Evolutionary conservation across 2,329 filamentous ascomycete genomes (phyloP), one percentile per base, ranked within the genome.

Genomic region (Fusarium buharicum): DNA sequence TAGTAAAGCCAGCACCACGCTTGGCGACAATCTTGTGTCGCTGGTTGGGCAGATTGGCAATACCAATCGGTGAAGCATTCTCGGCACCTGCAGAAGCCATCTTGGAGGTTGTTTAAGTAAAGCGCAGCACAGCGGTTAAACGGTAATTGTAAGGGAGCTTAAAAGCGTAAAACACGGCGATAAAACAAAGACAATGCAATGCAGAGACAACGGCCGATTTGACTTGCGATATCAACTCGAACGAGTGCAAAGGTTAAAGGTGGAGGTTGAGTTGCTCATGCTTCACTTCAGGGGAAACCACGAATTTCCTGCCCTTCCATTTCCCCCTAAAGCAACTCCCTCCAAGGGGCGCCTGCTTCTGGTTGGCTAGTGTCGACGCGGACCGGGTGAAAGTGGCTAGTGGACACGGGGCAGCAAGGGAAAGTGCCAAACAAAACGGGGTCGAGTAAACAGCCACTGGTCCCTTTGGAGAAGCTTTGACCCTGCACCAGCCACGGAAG

Each of bases 1-100:
- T 97, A 68, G 95, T 99, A 82, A 99, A 99, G 76, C 93, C 91
- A 75, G 95, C 96, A 82, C 95, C 95, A 81, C 96, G 90, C 81
- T 90, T 88, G 64, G 84, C 85, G 74, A 90, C 87, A 75, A 90
- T 90, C 82, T 90, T 90, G 81, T 90, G 87, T 74, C 87, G 84
- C 82, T 90, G 87, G 81, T 90, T 90, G 71, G 87, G 87, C 74
- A 89, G 80, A 78, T 90, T 90, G 81, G 87, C 87, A 81, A 90
- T 90, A 79, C 87, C 87, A 85, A 90, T 89, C 72, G 85, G 85
- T 73, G 84, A 87, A 72, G 85, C 84, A 78, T 82, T 87, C 77
- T 87, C 84, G 68, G 82, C 77, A 73, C 82, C 76, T 68, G 82
- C 74, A 71, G 82, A 77, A 78, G 85, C 83, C 86, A 88, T 88